Percentiles rank a stretch among this genome's conserved stretches.
phyloP scores from a whole-genome alignment of 2,329 filamentous ascomycete species.

The Exophiala oligosperma region DNA sequence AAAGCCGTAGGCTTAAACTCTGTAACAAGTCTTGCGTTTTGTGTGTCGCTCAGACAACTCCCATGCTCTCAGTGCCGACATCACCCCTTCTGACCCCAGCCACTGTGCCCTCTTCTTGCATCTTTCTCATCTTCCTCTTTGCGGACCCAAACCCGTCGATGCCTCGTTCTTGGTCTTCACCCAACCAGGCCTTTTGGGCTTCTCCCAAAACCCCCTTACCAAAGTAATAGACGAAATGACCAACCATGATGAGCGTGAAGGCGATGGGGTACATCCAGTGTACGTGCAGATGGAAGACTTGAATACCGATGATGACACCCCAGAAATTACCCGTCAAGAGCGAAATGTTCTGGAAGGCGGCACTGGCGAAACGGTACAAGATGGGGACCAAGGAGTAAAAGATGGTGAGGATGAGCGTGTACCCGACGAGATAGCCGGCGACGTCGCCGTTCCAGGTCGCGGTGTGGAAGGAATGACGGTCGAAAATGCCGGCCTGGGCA shows the following conservation, averaged over 20 bases:
- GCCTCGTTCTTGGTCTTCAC: conserved; percentile 78
- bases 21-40: too few relatives aligned
- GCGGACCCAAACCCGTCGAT: conserved; percentile 81
- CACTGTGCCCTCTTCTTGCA: conserved; percentile 13
- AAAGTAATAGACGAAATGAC: conserved; percentile 84
- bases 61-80: conserved; percentile 25
- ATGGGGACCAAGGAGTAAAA: conserved; percentile 90
- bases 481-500: conserved; percentile 86
- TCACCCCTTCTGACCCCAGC: conserved; percentile 16
- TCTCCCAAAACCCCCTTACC: conserved; percentile 81
- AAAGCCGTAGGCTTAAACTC: too few relatives aligned
- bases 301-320: conserved; percentile 88
- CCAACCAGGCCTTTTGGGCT: conserved; percentile 92
- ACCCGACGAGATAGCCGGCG: conserved; percentile 83
- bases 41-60: conserved; percentile 15
- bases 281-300: conserved; percentile 76
- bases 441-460: conserved; percentile 67
- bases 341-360: conserved; percentile 96
- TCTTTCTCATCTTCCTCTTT: conserved; percentile 63
- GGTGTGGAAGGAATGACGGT: conserved; percentile 68
- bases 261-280: conserved; percentile 95
- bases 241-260: conserved; percentile 87
- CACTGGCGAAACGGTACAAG: conserved; percentile 83
- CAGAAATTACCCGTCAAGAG: conserved; percentile 95
- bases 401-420: conserved; percentile 75